These are phyloP conservation scores for Vicia villosa DNA, from an alignment of 306 rosid genomes.

Conservation along the genomic window DNA sequence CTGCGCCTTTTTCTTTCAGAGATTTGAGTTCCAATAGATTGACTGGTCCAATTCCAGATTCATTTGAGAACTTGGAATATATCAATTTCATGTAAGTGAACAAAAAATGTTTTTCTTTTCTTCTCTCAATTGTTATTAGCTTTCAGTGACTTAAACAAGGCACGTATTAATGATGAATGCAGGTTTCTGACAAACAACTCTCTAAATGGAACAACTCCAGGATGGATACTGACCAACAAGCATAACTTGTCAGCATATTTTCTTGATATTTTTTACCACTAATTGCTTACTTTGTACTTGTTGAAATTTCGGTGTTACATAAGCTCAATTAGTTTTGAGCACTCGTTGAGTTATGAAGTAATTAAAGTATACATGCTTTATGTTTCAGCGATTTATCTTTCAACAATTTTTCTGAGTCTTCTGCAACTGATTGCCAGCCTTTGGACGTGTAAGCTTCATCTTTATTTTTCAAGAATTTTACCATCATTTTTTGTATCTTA, in stretches of 20 bases:
- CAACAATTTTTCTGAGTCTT: conserved; percentile 64
- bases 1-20: conserved; percentile 38
- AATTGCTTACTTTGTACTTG: background rate
- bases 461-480: background rate
- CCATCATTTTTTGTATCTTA: background rate
- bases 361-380: conserved; percentile 19
- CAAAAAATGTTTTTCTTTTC: too few species aligned
- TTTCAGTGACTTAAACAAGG: too few species aligned
- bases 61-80: conserved; percentile 15
- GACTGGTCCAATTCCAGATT: conserved; percentile 61
- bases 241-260: conserved; percentile 49
- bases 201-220: conserved; percentile 63
- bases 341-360: conserved; percentile 9
- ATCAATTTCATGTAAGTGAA: conserved; percentile 56
- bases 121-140: too few species aligned
- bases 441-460: conserved; percentile 61
- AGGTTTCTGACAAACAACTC: conserved; percentile 73
- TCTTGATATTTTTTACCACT: background rate
- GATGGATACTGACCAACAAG: conserved; percentile 46
- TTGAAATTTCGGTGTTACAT: too few species aligned
- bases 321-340: background rate
- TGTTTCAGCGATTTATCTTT: conserved; percentile 77
- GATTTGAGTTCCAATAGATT: conserved; percentile 82
- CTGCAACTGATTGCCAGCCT: conserved; percentile 34
- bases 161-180: too few species aligned